These are phyloP conservation scores for Pistacia vera DNA, from an alignment of 345 rosid genomes.

Conservation along the genomic window DNA sequence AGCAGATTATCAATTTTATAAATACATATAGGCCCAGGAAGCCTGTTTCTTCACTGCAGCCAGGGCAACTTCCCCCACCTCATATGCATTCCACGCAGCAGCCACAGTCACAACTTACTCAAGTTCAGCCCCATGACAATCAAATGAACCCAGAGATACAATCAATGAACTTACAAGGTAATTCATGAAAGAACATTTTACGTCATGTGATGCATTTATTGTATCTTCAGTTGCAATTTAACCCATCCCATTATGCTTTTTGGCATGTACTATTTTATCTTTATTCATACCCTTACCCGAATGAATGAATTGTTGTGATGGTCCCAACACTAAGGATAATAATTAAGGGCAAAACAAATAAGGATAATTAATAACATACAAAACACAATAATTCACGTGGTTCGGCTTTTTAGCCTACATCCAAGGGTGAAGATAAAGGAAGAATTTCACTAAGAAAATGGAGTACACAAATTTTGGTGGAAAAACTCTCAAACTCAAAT, in stretches of 20 bases:
- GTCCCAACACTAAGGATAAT: too few relatives aligned
- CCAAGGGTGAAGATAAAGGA: too few relatives aligned
- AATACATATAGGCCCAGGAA: conserved; percentile 59
- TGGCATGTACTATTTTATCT: too few relatives aligned
- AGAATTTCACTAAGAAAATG: too few relatives aligned
- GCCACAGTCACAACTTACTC: conserved; percentile 54
- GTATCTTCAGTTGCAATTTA: not conserved
- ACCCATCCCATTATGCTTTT: conserved; percentile 22
- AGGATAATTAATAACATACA: too few relatives aligned
- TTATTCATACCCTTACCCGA: not conserved
- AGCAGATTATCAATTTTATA: conserved; percentile 64
- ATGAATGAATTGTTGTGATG: not conserved
- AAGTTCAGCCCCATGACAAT: conserved; percentile 65
- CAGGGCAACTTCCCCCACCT: conserved; percentile 65
- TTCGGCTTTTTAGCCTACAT: too few relatives aligned
- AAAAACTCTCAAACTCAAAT: too few relatives aligned
- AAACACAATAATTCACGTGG: too few relatives aligned
- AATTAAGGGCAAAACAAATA: too few relatives aligned
- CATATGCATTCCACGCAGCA: conserved; percentile 71
- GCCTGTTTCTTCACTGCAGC: conserved; percentile 44
- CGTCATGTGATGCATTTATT: conserved; percentile 29
- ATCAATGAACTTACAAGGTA: conserved; percentile 57
- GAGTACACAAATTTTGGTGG: too few relatives aligned
- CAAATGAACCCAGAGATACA: conserved; percentile 73
- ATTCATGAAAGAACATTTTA: too few relatives aligned